A percentile compares a stretch with the other conserved stretches of the same genome.
phyloP scores from a whole-genome alignment of 768 basidiomycete species.

The Saitozyma sp. region DNA sequence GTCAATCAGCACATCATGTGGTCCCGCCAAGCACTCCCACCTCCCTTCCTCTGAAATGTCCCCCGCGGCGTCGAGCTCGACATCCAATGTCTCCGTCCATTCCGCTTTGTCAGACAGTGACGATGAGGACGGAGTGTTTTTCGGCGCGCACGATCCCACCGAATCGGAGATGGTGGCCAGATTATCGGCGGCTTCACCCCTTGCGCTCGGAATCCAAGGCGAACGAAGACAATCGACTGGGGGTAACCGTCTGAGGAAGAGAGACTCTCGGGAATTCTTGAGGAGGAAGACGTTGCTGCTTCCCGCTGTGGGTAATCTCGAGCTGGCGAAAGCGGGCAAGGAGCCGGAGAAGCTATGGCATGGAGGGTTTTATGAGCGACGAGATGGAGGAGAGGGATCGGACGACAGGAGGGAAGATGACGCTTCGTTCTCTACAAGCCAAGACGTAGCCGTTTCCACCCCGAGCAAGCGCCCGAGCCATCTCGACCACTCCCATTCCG shows the following conservation, averaged over 20 bases:
- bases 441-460: background rate
- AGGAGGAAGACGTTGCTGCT: slow-evolving; percentile 33
- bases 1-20: background rate
- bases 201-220: background rate
- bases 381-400: slow-evolving; percentile 7
- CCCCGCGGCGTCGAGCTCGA: background rate
- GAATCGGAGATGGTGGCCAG: slow-evolving; percentile 21
- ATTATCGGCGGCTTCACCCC: slow-evolving; percentile 9
- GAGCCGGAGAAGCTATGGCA: slow-evolving; percentile 9
- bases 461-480: background rate
- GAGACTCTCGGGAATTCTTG: slow-evolving; percentile 43
- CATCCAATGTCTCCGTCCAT: background rate
- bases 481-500: slow-evolving; percentile 10
- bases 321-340: background rate
- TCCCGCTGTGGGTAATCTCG: slow-evolving; percentile 1
- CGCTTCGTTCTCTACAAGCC: background rate
- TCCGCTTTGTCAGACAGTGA: background rate
- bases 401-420: background rate
- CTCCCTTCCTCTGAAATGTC: background rate
- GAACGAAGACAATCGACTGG: background rate
- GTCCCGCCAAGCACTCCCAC: background rate
- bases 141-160: slow-evolving; percentile 21
- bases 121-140: slow-evolving; percentile 35
- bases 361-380: slow-evolving; percentile 18
- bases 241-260: slow-evolving; percentile 15